Evolutionary conservation across 169 alveolate species (phyloP).

Genomic region (Cryptosporidium muris): DNA sequence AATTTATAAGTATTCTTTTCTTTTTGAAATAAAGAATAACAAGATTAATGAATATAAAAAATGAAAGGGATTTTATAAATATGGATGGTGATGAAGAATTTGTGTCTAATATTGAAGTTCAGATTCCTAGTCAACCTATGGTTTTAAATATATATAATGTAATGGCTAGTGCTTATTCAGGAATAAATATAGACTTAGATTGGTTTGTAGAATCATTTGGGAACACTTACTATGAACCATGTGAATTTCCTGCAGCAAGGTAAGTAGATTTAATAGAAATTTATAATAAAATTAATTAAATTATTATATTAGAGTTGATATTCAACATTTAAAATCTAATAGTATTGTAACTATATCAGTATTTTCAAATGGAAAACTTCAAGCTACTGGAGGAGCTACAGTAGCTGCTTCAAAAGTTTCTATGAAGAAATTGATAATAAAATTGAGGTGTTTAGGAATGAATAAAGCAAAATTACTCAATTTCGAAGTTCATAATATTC

Average conservation of each 20-base stretch:
- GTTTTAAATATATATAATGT: constrained; percentile 57
- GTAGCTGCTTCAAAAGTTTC: constrained; percentile 37
- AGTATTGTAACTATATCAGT: constrained; percentile 48
- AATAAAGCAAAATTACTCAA: constrained; percentile 32
- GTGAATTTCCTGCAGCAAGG: constrained; percentile 72
- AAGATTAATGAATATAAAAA: neutral
- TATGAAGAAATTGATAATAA: constrained; percentile 27
- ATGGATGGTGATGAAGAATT: constrained; percentile 47
- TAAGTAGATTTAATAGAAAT: constrained; percentile 8
- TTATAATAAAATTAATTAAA: neutral
- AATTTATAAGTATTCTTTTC: neutral
- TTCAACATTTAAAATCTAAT: constrained; percentile 24
- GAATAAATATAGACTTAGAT: constrained; percentile 36
- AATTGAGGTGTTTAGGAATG: constrained; percentile 13
- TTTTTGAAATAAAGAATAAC: neutral
- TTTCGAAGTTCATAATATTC: constrained; percentile 63
- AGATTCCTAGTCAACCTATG: constrained; percentile 60
- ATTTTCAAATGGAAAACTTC: constrained; percentile 64
- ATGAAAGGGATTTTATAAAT: neutral
- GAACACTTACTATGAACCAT: constrained; percentile 67
- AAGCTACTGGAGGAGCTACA: constrained; percentile 64
- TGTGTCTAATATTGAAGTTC: constrained; percentile 11
- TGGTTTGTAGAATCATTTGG: constrained; percentile 64
- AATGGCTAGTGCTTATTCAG: constrained; percentile 59
- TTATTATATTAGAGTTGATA: constrained; percentile 30